Percentiles rank a stretch among this genome's conserved stretches.
Evolutionary conservation across 768 basidiomycete species (phyloP).

Genomic region (Macrolepiota dolichaula): DNA sequence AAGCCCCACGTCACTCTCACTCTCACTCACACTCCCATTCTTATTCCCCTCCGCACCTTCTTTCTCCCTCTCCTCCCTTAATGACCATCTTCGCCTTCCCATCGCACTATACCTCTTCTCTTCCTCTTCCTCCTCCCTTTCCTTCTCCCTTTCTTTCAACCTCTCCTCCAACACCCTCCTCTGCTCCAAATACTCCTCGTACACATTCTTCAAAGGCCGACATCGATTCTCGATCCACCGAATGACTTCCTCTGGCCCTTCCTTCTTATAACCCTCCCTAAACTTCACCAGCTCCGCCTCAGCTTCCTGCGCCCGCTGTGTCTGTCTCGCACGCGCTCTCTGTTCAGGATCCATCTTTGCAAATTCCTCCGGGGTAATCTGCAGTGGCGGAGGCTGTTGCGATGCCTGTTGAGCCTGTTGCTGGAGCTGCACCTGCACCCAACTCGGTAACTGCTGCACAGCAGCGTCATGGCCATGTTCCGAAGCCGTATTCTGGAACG

Average conservation of each 20-base stretch:
- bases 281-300: constrained; percentile 9
- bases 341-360: constrained; percentile 6
- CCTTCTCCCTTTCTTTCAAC: constrained; percentile 5
- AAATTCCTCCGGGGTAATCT: constrained; percentile 5
- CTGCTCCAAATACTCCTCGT: constrained; percentile 12
- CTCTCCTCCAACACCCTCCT: constrained; percentile 8
- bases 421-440: constrained; percentile 11
- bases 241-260: constrained; percentile 9
- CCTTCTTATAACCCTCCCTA: constrained; percentile 9
- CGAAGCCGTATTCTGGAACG: constrained; percentile 8
- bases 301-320: constrained; percentile 10
- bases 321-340: constrained; percentile 1
- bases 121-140: constrained; percentile 9
- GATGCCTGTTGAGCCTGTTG: constrained; percentile 9
- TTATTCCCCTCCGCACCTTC: not conserved
- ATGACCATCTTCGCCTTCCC: constrained; percentile 8
- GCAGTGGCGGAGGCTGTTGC: not conserved
- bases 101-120: constrained; percentile 7
- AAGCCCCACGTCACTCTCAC: not conserved
- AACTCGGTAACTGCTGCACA: constrained; percentile 11
- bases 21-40: not conserved
- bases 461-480: constrained; percentile 9
- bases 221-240: constrained; percentile 12
- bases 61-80: constrained; percentile 5
- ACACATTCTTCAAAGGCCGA: constrained; percentile 8